These are phyloP conservation scores for Podochytrium sp. DNA, from an alignment of 192 early-diverging fungal genomes.

Conservation along the genomic window DNA sequence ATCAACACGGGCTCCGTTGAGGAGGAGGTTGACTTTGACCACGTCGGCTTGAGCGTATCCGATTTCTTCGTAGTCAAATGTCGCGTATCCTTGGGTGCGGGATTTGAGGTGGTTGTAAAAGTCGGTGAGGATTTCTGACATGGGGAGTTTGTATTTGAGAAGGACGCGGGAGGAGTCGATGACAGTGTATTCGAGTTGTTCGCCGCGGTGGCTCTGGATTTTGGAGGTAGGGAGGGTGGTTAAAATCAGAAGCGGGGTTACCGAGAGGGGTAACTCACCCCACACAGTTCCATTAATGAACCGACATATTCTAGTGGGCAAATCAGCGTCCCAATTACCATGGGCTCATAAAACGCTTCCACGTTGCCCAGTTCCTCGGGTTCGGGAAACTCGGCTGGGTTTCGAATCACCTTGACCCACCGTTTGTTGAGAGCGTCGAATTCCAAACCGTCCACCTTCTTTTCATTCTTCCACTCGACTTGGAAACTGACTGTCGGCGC, in stretches of 20 bases:
- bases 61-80: slow-evolving; percentile 94
- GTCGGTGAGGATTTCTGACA: slow-evolving; percentile 92
- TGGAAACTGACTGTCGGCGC: slow-evolving; percentile 91
- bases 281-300: slow-evolving; percentile 56
- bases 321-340: slow-evolving; percentile 89
- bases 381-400: slow-evolving; percentile 93
- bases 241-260: no score
- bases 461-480: slow-evolving; percentile 40
- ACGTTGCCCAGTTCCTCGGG: slow-evolving; percentile 64
- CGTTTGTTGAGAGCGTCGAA: slow-evolving; percentile 18
- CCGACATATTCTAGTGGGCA: slow-evolving; percentile 72
- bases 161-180: slow-evolving; percentile 72
- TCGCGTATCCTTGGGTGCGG: slow-evolving; percentile 85
- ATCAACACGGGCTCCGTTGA: slow-evolving; percentile 92
- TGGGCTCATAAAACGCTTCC: slow-evolving; percentile 77
- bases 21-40: slow-evolving; percentile 86
- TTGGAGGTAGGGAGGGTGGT: no score
- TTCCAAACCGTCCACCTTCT: slow-evolving; percentile 22
- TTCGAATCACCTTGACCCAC: slow-evolving; percentile 62
- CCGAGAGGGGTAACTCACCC: no score
- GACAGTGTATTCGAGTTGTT: slow-evolving; percentile 85
- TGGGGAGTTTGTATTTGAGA: slow-evolving; percentile 72
- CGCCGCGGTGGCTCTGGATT: slow-evolving; percentile 77
- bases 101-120: slow-evolving; percentile 96
- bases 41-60: slow-evolving; percentile 86